Evolutionary conservation across 2,329 filamentous ascomycete species (phyloP).

Genomic region (Aspergillus piperis): DNA sequence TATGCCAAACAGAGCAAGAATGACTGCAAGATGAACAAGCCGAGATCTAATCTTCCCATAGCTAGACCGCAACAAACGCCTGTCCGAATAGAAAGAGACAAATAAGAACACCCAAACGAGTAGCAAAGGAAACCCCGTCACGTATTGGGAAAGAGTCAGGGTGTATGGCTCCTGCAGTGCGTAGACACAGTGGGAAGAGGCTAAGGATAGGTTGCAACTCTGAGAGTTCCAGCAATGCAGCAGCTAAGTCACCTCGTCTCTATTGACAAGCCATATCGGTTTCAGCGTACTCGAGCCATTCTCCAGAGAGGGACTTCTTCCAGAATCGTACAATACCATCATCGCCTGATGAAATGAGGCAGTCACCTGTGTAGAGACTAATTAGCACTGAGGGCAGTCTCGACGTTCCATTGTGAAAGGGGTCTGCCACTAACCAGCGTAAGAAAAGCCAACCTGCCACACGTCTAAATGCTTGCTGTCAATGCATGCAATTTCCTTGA

Average conservation of each 20-base stretch:
- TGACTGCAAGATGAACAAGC: background rate
- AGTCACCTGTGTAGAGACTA: slow-evolving; percentile 37
- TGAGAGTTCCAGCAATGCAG: background rate
- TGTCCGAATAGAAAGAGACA: background rate
- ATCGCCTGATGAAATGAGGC: slow-evolving; percentile 46
- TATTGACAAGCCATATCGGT: slow-evolving; percentile 41
- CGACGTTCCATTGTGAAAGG: background rate
- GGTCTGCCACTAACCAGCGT: slow-evolving; percentile 36
- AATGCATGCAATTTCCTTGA: slow-evolving; percentile 45
- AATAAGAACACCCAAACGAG: background rate
- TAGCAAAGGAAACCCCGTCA: background rate
- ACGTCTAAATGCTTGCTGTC: slow-evolving; percentile 49
- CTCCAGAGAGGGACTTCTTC: slow-evolving; percentile 46
- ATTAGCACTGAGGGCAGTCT: background rate
- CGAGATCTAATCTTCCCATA: background rate
- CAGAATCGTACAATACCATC: slow-evolving; percentile 47
- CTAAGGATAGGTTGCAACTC: background rate
- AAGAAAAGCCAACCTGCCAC: slow-evolving; percentile 49
- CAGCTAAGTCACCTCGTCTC: slow-evolving; percentile 2
- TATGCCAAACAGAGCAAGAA: slow-evolving; percentile 19
- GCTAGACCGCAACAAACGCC: slow-evolving; percentile 6
- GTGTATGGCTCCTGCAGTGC: background rate
- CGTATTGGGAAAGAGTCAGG: background rate
- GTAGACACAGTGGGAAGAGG: background rate
- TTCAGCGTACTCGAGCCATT: slow-evolving; percentile 49